Evolutionary conservation across 2,329 filamentous ascomycete species (phyloP).

Genomic region (Apiospora malaysiana): DNA sequence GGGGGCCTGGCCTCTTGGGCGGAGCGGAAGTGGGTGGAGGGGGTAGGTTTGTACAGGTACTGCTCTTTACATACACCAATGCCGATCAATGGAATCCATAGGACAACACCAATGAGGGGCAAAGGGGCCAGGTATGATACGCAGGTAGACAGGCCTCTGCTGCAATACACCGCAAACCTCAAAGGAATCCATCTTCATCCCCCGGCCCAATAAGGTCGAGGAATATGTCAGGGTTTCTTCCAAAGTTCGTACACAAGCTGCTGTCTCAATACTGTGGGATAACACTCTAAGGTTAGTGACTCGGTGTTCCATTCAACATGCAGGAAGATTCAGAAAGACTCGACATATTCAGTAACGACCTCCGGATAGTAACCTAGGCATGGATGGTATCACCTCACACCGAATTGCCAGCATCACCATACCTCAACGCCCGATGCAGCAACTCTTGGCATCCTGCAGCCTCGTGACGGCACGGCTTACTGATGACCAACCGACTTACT

Average conservation of each 20-base stretch:
- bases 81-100: conserved; percentile 1
- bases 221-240: neutral
- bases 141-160: neutral
- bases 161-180: neutral
- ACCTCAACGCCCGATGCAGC: conserved; percentile 26
- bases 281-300: neutral
- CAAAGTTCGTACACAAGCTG: neutral
- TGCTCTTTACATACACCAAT: conserved; percentile 1
- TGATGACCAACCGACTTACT: neutral
- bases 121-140: neutral
- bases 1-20: conserved; percentile 9
- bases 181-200: too few species aligned
- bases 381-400: neutral
- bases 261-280: neutral
- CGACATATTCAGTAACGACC: neutral
- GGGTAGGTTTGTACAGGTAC: neutral
- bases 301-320: neutral
- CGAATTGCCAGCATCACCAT: conserved; percentile 26
- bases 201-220: neutral
- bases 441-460: conserved; percentile 38
- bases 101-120: neutral
- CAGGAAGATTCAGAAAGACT: neutral
- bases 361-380: neutral
- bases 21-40: conserved; percentile 14
- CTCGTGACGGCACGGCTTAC: conserved; percentile 25